Evolutionary conservation across 129 eudicot genomes (phyloP), one percentile per base, ranked within the genome.

Genomic region (Flaveria linearis): DNA sequence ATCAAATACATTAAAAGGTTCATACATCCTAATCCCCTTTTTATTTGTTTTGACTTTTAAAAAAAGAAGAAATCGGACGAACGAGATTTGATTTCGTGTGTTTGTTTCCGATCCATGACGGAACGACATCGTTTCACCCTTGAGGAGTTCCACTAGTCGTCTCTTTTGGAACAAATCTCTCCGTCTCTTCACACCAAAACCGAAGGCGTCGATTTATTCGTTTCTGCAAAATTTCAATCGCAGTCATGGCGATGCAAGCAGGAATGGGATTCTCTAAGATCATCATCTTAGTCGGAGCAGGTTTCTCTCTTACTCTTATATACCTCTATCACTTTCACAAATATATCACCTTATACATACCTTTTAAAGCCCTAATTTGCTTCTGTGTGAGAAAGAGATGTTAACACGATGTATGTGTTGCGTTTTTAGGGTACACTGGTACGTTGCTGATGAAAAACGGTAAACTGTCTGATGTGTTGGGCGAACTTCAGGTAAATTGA

Each of bases 161-260:
- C 67, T 18, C 56, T 23, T 69, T 58, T 55, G 46, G 43, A 53
- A 55, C 65, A 52, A 25, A 55, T 39, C 66, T 52, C 64, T 76
- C 47, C 55, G 25, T 42, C 25, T 56, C 45, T 70, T 49, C 55
- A 13, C 39, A 18, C 64, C 18, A 70, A 72, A 23, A 46, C 22
- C 78, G 28, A 56, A 47, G 50, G 63, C n/a, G 64, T 69, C 45
- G 56, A 53, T 62, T 61, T 47, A 1, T 65, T 74, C 71, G 70
- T 73, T 78, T 73, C 86, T 78, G 81, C 79, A 46, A 49, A 75
- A 68, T 36, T 81, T 55, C 7, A 36, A 53, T 39, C 51, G 69
- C 57, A 78, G 82, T 82, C 60, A 91, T 91, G 98, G 96, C 97
- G 75, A 84, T 90, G 97, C 91, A 90, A 73, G 76, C 97, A 58